These are phyloP conservation scores for Eutrema heterophyllum DNA, from an alignment of 345 rosid genomes.

Conservation along the genomic window DNA sequence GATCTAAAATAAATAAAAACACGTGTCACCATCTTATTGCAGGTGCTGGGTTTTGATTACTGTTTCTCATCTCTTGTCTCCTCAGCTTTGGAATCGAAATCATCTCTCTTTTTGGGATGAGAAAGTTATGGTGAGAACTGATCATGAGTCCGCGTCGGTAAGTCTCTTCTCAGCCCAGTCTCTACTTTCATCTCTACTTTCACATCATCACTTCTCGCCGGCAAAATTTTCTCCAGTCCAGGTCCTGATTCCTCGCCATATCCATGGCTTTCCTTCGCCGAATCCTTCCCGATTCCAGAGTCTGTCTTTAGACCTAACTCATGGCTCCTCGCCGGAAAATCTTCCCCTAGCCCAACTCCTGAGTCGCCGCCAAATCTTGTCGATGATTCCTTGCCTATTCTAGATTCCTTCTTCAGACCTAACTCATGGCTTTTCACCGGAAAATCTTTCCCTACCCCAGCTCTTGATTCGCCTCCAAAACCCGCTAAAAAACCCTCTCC, in stretches of 20 bases:
- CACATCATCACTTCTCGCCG: slow-evolving; percentile 3
- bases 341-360: too few species aligned
- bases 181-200: too few species aligned
- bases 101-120: background rate
- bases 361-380: too few species aligned
- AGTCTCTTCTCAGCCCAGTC: background rate
- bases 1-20: too few species aligned
- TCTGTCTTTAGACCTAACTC: too few species aligned
- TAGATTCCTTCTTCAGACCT: too few species aligned
- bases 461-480: background rate
- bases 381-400: too few species aligned
- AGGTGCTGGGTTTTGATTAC: slow-evolving; percentile 28
- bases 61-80: background rate
- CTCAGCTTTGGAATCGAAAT: background rate
- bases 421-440: background rate
- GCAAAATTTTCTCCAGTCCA: background rate
- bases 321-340: too few species aligned
- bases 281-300: background rate
- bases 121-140: slow-evolving; percentile 51
- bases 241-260: background rate
- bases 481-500: background rate
- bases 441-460: background rate
- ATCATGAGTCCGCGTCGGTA: slow-evolving; percentile 37
- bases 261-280: background rate
- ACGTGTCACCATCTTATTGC: too few species aligned